Evolutionary conservation across 2,329 filamentous ascomycete genomes (phyloP), one percentile per base, ranked within the genome.

Genomic region (Diaporthe velutina): DNA sequence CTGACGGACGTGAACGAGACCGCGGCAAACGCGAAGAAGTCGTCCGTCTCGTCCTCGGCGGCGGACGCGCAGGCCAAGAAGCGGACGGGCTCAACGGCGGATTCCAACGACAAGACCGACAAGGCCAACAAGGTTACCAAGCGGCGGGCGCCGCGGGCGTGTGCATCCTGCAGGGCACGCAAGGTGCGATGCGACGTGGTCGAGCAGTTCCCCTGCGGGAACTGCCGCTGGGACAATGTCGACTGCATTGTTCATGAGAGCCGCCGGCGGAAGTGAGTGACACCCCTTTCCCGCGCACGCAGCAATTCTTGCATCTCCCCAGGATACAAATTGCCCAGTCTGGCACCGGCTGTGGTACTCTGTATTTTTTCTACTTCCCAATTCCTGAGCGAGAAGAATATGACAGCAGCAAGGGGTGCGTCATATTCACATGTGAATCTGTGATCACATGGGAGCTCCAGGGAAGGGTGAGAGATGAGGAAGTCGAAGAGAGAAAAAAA

Each of bases 161-260:
- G 96, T 83, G 94, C 95, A 77, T 95, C 93, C 79, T 98, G 96
- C 84, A 91, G 96, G 80, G 92, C 94, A 74, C 92, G 96, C 81
- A 98, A 98, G 83, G 96, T 98, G 55, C 91, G 96, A 74, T 98
- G 96, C 86, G 96, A 98, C 86, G 95, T 98, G 73, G 95, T 97
- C 75, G 95, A 98, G 83, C 93, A 93, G 66, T 93, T 93, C 57
- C 95, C 95, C 1, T 98, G 95, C 83, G 95, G 94, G 73, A 98
- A 98, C 84, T 97, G 95, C 85, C 89, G 94, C 77, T 90, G 94
- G 86, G 93, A 95, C 83, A 92, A 94, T 81, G 93, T 95, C 74
- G 92, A 94, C 82, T 95, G 93, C 84, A 87, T 93, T 73, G 91
- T 94, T 33, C 92, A 93, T 78, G 92, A 97, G 83, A 96, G 94